Conservation (phyloP, 129 eudicot species). For the Flaveria bidentis region DNA sequence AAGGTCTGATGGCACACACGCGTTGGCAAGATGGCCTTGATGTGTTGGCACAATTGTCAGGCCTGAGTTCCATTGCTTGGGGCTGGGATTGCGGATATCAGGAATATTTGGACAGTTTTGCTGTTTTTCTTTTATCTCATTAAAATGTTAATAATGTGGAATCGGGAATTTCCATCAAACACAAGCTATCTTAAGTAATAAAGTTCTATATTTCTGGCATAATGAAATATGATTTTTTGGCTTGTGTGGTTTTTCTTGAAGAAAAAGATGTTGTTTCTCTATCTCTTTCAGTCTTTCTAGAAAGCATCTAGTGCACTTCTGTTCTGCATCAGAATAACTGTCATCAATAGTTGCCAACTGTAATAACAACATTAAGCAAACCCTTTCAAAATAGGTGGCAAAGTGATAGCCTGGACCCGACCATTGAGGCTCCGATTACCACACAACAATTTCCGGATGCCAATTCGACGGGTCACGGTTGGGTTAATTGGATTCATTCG, state of each 20-base stretch:
- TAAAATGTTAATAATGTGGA: not conserved
- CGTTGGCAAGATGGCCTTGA: not conserved
- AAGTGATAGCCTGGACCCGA: not conserved
- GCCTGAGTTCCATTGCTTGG: not conserved
- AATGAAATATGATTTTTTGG: not conserved
- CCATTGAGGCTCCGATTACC: no score
- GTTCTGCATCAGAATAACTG: not conserved
- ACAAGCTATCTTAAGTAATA: not conserved
- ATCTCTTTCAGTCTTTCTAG: not conserved
- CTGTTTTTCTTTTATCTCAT: not conserved
- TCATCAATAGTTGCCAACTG: not conserved
- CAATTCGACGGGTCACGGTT: no score
- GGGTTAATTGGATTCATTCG: no score
- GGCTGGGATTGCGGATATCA: not conserved
- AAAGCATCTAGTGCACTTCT: constrained; percentile 1
- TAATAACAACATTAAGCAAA: not conserved
- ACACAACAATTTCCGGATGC: no score
- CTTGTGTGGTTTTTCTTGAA: not conserved
- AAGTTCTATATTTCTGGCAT: not conserved
- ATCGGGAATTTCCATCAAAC: not conserved
- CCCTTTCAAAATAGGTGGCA: not conserved
- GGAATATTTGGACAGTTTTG: not conserved
- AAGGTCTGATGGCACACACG: not conserved
- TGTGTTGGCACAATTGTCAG: not conserved
- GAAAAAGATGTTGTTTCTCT: not conserved